phyloP scores from a whole-genome alignment of 2,329 filamentous ascomycete species.

The Parastagonospora avenae region DNA sequence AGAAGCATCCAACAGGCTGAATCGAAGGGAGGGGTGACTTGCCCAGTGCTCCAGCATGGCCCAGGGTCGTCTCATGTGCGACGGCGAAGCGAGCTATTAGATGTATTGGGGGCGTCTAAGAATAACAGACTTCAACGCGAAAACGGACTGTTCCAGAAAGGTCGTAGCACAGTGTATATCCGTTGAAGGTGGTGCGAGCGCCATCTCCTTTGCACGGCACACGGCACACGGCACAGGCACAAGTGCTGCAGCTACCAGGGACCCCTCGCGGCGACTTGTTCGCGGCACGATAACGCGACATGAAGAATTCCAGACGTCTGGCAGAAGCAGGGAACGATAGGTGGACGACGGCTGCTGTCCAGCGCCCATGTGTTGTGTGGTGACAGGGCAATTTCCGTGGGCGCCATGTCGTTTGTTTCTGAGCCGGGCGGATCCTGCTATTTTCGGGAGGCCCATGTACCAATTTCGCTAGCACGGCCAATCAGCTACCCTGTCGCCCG shows the following conservation, averaged over 20 bases:
- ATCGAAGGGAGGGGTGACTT: background rate
- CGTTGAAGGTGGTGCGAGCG: constrained; percentile 8
- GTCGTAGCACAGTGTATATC: background rate
- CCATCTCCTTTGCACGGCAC: background rate
- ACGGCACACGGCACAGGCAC: background rate
- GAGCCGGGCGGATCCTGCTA: constrained; percentile 10
- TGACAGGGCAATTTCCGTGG: background rate
- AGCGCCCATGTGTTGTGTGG: background rate
- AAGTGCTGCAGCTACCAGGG: too few relatives aligned
- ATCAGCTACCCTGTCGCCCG: constrained; percentile 11
- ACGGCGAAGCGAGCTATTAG: constrained; percentile 3
- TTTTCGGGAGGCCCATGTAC: constrained; percentile 1
- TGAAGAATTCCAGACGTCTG: constrained; percentile 1
- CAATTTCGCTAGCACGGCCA: constrained; percentile 22
- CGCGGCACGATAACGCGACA: background rate
- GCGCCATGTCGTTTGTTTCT: background rate
- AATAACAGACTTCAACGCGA: constrained; percentile 8
- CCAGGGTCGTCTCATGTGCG: background rate
- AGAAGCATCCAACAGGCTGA: background rate
- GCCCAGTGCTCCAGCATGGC: background rate
- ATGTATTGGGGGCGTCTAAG: constrained; percentile 7
- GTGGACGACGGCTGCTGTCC: background rate
- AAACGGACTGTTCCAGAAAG: constrained; percentile 13
- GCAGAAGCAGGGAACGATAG: background rate
- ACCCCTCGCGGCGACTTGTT: too few relatives aligned